A percentile compares a stretch with the other conserved stretches of the same genome.
phyloP scores from a whole-genome alignment of 1,139 yeast genomes.

The Sugiyamaella paludigena region DNA sequence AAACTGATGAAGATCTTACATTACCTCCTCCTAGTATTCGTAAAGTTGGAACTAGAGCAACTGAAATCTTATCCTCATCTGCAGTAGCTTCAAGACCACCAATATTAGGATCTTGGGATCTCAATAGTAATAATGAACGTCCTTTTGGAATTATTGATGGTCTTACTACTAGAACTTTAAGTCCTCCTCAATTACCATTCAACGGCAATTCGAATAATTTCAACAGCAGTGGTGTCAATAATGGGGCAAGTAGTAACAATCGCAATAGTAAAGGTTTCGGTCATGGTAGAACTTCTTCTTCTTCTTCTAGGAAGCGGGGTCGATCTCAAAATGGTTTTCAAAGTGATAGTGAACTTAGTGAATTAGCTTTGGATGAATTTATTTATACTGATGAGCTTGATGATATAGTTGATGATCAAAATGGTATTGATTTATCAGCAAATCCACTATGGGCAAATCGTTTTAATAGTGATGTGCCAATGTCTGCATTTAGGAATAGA shows the following conservation, averaged over 20 bases:
- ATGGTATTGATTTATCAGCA: constrained; percentile 15
- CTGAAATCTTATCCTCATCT: constrained; percentile 84
- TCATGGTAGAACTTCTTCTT: not conserved
- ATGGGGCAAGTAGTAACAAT: constrained; percentile 23
- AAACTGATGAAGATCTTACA: constrained; percentile 85
- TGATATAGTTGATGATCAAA: constrained; percentile 55
- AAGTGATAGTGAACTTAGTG: constrained; percentile 51
- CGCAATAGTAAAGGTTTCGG: not conserved
- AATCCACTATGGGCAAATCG: constrained; percentile 24
- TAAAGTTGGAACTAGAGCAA: constrained; percentile 71
- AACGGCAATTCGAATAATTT: constrained; percentile 11
- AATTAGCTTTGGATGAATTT: constrained; percentile 77
- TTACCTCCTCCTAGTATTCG: constrained; percentile 63
- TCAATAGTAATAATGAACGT: constrained; percentile 55
- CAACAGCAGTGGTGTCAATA: constrained; percentile 22
- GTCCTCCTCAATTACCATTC: constrained; percentile 32
- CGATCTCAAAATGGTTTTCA: constrained; percentile 21
- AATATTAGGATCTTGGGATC: constrained; percentile 86
- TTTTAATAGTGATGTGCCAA: constrained; percentile 61
- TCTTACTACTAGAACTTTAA: constrained; percentile 75
- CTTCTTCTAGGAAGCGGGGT: constrained; percentile 14
- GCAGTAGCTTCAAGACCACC: constrained; percentile 89
- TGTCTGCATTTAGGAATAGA: constrained; percentile 86
- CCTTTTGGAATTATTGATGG: constrained; percentile 97
- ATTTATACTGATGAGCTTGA: constrained; percentile 86